These are phyloP conservation scores for Leishmania braziliensis DNA, from an alignment of 208 protist genomes.

Conservation along the genomic window DNA sequence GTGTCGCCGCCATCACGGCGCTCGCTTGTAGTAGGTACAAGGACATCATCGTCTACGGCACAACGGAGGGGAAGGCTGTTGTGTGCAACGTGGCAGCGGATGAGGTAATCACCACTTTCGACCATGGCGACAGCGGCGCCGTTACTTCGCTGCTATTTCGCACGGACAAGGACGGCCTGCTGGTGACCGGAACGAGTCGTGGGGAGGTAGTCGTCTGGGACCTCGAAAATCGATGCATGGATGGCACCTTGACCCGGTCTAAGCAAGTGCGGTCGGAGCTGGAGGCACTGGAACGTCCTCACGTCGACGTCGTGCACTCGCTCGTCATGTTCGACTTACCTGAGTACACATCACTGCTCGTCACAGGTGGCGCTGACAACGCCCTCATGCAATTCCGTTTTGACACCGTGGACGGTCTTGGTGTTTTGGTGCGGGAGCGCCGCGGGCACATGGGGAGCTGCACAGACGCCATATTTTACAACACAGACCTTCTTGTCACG, in stretches of 20 bases:
- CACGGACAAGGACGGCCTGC: slow-evolving; percentile 68
- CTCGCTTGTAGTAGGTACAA: slow-evolving; percentile 75
- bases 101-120: slow-evolving; percentile 77
- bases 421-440: slow-evolving; percentile 80
- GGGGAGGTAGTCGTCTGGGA: slow-evolving; percentile 90
- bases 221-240: slow-evolving; percentile 76
- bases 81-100: slow-evolving; percentile 64
- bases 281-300: slow-evolving; percentile 72
- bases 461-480: slow-evolving; percentile 84
- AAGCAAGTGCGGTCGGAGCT: slow-evolving; percentile 72
- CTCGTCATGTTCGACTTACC: slow-evolving; percentile 63
- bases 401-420: slow-evolving; percentile 87
- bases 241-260: slow-evolving; percentile 79
- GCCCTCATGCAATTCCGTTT: slow-evolving; percentile 89
- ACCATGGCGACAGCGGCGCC: slow-evolving; percentile 53
- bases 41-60: slow-evolving; percentile 88
- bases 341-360: slow-evolving; percentile 47
- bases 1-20: slow-evolving; percentile 42
- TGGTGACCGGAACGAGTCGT: slow-evolving; percentile 72
- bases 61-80: slow-evolving; percentile 65
- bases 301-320: slow-evolving; percentile 75
- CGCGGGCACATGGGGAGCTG: slow-evolving; percentile 86
- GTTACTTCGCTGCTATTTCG: slow-evolving; percentile 88
- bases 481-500: slow-evolving; percentile 82
- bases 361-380: slow-evolving; percentile 90